Percentiles rank a stretch among this genome's conserved stretches.
These are phyloP conservation scores for Cordyceps pruinosa DNA, from an alignment of 2,329 filamentous ascomycete genomes.

Conservation along the genomic window DNA sequence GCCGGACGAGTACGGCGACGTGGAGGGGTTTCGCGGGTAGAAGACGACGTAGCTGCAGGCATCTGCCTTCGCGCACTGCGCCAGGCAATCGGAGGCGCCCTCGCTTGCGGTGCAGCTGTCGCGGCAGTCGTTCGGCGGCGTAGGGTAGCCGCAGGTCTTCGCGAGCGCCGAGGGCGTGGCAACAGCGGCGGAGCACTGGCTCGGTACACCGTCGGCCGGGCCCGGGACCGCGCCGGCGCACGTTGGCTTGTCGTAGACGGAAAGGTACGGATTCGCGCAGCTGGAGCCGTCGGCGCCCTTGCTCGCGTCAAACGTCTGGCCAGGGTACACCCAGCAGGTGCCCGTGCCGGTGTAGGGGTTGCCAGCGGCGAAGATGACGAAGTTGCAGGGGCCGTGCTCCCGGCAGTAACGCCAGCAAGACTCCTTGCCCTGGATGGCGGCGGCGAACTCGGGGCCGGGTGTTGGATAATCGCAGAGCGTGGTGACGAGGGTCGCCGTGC, in stretches of 20 bases:
- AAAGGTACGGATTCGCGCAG: constrained; percentile 15
- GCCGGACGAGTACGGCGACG: constrained; percentile 20
- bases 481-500: constrained; percentile 21
- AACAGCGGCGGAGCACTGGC: constrained; percentile 19
- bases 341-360: constrained; percentile 23
- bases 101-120: constrained; percentile 18
- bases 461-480: constrained; percentile 23
- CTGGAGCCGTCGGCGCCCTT: constrained; percentile 14
- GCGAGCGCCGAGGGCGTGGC: constrained; percentile 24
- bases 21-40: constrained; percentile 15
- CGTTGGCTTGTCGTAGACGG: constrained; percentile 20
- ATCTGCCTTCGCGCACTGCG: constrained; percentile 20
- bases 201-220: background rate
- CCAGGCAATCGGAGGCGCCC: constrained; percentile 21
- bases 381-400: constrained; percentile 23
- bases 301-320: constrained; percentile 20
- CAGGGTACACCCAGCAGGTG: constrained; percentile 25
- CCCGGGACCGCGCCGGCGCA: constrained; percentile 12
- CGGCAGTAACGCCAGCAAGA: constrained; percentile 26
- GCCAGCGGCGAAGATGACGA: constrained; percentile 23
- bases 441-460: constrained; percentile 18
- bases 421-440: constrained; percentile 18
- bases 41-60: constrained; percentile 24
- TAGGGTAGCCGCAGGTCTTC: constrained; percentile 24
- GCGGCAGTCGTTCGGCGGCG: constrained; percentile 20